These are phyloP conservation scores for Salix arbutifolia DNA, from an alignment of 345 rosid species.

Conservation along the genomic window DNA sequence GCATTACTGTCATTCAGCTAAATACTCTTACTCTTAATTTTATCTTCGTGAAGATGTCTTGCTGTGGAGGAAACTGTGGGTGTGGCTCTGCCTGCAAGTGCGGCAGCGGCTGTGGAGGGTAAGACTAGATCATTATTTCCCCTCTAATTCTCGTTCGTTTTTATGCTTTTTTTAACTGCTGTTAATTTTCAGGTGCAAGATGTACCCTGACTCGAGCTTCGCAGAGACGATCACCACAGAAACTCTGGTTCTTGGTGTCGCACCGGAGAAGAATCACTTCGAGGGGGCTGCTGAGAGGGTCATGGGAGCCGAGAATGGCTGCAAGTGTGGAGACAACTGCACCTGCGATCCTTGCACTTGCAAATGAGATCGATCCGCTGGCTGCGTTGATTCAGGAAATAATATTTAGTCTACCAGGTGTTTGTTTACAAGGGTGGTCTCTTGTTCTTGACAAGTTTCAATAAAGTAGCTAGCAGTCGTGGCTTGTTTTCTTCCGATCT, in stretches of 20 bases:
- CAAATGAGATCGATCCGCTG: slow-evolving; percentile 37
- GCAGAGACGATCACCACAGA: slow-evolving; percentile 51
- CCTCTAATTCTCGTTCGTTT: background rate
- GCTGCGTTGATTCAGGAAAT: background rate
- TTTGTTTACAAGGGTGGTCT: background rate
- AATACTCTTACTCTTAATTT: too few species aligned
- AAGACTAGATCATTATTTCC: background rate
- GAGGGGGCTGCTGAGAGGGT: slow-evolving; percentile 54
- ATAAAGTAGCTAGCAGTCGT: background rate
- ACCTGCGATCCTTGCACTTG: slow-evolving; percentile 84
- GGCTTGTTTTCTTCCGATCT: background rate
- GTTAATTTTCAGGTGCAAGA: slow-evolving; percentile 56
- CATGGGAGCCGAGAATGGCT: slow-evolving; percentile 59
- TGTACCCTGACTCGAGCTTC: slow-evolving; percentile 55
- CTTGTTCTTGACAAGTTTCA: background rate
- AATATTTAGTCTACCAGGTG: background rate
- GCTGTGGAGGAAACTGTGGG: slow-evolving; percentile 28
- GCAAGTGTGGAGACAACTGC: slow-evolving; percentile 82
- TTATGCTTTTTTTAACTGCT: background rate
- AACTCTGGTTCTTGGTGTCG: slow-evolving; percentile 54
- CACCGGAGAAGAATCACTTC: slow-evolving; percentile 35
- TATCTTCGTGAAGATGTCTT: slow-evolving; percentile 16
- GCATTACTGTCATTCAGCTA: background rate
- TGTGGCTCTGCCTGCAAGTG: slow-evolving; percentile 23
- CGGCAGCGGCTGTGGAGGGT: slow-evolving; percentile 22